Evolutionary conservation across 768 basidiomycete species (phyloP).

Genomic region (Pleurotus platypus): DNA sequence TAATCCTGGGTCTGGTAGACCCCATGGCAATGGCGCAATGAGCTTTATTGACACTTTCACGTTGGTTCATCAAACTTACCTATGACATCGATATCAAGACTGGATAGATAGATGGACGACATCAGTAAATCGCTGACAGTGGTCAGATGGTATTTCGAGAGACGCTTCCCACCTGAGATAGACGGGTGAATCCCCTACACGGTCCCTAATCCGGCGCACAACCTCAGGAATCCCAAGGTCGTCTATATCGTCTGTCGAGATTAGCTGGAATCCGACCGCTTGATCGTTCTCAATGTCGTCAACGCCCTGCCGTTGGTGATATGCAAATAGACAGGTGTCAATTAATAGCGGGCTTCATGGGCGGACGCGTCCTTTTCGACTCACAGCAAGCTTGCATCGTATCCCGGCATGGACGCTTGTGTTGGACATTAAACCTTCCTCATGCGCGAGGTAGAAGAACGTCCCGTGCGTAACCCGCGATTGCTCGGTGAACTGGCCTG

Average conservation of each 20-base stretch:
- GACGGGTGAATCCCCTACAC: constrained; percentile 73
- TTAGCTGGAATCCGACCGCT: constrained; percentile 72
- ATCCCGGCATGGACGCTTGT: constrained; percentile 86
- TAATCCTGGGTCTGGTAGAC: constrained; percentile 59
- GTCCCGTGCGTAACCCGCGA: constrained; percentile 80
- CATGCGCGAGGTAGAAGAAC: constrained; percentile 77
- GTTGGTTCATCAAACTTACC: constrained; percentile 33
- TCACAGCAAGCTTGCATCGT: constrained; percentile 60
- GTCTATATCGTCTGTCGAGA: constrained; percentile 81
- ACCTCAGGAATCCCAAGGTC: constrained; percentile 72
- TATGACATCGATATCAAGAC: constrained; percentile 81
- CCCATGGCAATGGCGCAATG: not conserved
- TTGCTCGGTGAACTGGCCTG: constrained; percentile 54
- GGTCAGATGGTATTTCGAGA: not conserved
- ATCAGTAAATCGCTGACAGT: not conserved
- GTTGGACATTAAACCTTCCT: constrained; percentile 75
- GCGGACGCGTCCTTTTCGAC: constrained; percentile 12
- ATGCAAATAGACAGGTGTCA: too few species aligned
- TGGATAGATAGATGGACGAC: constrained; percentile 19
- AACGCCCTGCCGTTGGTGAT: constrained; percentile 41
- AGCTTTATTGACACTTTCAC: not conserved
- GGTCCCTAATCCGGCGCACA: constrained; percentile 61
- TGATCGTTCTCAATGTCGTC: constrained; percentile 66
- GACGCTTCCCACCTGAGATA: constrained; percentile 60
- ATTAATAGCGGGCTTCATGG: too few species aligned